A percentile compares a stretch with the other conserved stretches of the same genome.
Evolutionary conservation across 2,329 filamentous ascomycete genomes (phyloP).

Genomic region (Karstenula rhodostoma): DNA sequence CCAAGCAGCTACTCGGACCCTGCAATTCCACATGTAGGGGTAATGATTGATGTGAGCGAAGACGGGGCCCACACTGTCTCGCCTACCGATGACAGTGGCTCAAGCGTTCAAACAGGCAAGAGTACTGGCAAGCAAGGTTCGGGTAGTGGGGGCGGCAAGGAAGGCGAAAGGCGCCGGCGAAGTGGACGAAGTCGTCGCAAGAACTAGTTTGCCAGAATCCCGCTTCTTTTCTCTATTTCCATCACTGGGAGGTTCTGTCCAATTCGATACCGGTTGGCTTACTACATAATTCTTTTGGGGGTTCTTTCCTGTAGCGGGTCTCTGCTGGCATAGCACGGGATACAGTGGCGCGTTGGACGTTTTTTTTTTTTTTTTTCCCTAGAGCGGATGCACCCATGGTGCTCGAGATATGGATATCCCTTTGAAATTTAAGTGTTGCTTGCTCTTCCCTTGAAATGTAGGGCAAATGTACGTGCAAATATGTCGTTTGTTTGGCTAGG

Average conservation of each 20-base stretch:
- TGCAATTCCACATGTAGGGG: conserved; percentile 20
- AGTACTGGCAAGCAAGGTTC: conserved; percentile 22
- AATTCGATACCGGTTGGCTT: neutral
- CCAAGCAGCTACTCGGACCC: conserved; percentile 36
- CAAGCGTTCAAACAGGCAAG: conserved; percentile 29
- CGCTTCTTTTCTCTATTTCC: neutral
- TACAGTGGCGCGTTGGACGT: conserved; percentile 9
- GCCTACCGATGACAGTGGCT: conserved; percentile 20
- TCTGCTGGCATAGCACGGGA: conserved; percentile 10
- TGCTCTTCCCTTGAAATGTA: neutral
- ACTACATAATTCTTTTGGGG: neutral
- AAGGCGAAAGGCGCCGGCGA: conserved; percentile 37
- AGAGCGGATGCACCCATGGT: neutral
- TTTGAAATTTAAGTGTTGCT: neutral
- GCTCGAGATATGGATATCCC: neutral
- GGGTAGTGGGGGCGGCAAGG: conserved; percentile 29
- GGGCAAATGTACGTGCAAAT: neutral
- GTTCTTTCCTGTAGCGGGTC: neutral
- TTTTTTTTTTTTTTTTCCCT: neutral
- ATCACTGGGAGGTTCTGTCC: neutral
- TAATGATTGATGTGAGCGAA: conserved; percentile 19
- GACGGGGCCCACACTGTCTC: conserved; percentile 15
- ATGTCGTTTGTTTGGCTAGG: neutral
- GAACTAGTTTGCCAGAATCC: conserved; percentile 3
- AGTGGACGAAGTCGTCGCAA: conserved; percentile 35